Percentiles rank a stretch among this genome's conserved stretches.
Evolutionary conservation across 768 basidiomycete species (phyloP).

Genomic region (Tulasnella sp.): DNA sequence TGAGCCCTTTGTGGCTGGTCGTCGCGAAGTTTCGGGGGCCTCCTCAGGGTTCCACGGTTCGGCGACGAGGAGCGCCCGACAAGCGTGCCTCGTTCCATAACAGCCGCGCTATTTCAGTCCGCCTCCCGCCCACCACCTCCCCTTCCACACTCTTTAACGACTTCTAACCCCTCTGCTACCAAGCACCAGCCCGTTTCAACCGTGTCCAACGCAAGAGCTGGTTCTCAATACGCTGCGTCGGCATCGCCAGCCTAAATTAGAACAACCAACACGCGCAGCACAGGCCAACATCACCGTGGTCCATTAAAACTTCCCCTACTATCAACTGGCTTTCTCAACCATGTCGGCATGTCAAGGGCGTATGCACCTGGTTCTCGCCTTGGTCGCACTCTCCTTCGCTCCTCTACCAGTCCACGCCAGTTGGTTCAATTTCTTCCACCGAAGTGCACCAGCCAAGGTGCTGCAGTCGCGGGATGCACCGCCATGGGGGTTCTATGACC

Average conservation of each 20-base stretch:
- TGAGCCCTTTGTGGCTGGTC: background rate
- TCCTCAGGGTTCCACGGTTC: background rate
- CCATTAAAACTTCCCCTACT: background rate
- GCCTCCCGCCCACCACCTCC: background rate
- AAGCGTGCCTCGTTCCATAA: background rate
- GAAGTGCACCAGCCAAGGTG: background rate
- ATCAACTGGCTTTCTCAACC: background rate
- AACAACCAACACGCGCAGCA: background rate
- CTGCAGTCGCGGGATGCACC: background rate
- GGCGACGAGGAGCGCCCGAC: background rate
- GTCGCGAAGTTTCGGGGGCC: background rate
- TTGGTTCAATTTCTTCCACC: background rate
- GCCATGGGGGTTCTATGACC: conserved; percentile 25
- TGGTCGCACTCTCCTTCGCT: background rate
- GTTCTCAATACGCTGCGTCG: background rate
- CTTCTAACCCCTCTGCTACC: background rate
- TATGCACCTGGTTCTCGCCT: background rate
- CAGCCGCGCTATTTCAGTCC: background rate
- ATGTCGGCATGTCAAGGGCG: background rate
- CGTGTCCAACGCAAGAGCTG: background rate
- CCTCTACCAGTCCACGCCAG: background rate
- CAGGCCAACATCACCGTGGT: background rate
- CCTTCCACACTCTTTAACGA: background rate
- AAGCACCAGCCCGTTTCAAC: background rate
- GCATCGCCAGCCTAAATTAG: background rate